Evolutionary conservation across 345 rosid genomes (phyloP).

Genomic region (Sisymbrium altissimum): DNA sequence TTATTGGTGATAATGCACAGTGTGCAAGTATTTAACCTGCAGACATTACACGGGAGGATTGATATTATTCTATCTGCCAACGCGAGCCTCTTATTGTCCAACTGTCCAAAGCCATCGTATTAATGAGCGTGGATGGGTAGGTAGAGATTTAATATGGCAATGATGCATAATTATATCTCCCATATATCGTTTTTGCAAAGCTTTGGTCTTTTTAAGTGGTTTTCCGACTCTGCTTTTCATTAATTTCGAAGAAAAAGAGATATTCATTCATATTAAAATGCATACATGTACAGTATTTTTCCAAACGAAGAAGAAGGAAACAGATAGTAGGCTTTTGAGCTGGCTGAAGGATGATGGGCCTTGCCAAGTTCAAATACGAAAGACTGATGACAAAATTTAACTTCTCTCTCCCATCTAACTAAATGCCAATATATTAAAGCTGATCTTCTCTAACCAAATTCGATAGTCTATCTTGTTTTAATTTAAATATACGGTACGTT

Average conservation of each 20-base stretch:
- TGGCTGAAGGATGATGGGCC: slow-evolving; percentile 14
- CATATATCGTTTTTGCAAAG: too few relatives aligned
- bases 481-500: neutral
- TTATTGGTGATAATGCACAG: neutral
- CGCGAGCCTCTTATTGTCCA: slow-evolving; percentile 21
- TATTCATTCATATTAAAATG: too few relatives aligned
- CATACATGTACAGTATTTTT: too few relatives aligned
- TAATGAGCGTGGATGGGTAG: slow-evolving; percentile 29
- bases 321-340: neutral
- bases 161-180: neutral
- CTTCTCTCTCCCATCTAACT: neutral
- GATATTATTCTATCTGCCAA: neutral
- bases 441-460: neutral
- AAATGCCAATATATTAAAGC: slow-evolving; percentile 1
- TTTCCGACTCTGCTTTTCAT: too few relatives aligned
- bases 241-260: too few relatives aligned
- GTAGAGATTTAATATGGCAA: slow-evolving; percentile 19
- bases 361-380: neutral
- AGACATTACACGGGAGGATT: neutral
- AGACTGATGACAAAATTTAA: neutral
- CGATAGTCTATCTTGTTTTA: neutral
- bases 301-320: too few relatives aligned
- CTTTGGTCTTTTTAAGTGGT: too few relatives aligned
- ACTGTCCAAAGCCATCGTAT: slow-evolving; percentile 25
- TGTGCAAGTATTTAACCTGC: neutral